Evolutionary conservation across 306 rosid genomes (phyloP), one percentile per base, ranked within the genome.

Genomic region (Fragaria nilgerrensis): DNA sequence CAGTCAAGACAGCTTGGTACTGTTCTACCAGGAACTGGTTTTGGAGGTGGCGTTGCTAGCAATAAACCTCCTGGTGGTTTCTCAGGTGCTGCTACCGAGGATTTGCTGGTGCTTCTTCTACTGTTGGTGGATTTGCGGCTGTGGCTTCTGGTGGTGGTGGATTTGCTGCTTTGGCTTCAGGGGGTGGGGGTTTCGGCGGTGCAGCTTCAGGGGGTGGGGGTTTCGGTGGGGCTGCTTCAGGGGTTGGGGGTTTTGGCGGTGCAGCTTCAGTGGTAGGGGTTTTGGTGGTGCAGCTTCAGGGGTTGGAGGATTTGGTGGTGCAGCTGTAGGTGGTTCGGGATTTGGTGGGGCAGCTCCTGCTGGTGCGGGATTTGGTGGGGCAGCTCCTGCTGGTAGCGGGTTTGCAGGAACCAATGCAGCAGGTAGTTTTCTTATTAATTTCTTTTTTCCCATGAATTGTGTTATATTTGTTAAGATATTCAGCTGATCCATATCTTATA

Each of bases 1-100:
- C 97, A 92, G 76, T 92, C 97, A 62, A 90, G 98, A 79, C 97
- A 95, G 77, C 86, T 90, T 82, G 97, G 97, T 36, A 75, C 86
- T 49, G 84, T 84, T 88, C 72, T 84, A 47, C 86, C 85, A 17
- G 96, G 93, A 70, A 53, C 81, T 79, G 85, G 88, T 78, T 84
- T 85, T 85, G 93, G 93, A 44, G 78, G 87, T 66, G 91, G 89
- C 43, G 70, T 83, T 87, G 86, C 79, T 44, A 79, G 79, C 19
- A 45, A 45, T 41, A 75, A 71, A 64, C 72, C 83, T 6, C 5
- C 65, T 8, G 69, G 84, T 74, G 86, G 82, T 25, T 85, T 76
- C 58, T 63, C 86, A 76, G 73, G 78, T 87, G 78, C 78, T 68
- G 73, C 86, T 56, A 11, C 86, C 15, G 70, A 75, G 89, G 85